Base-by-base conservation (phyloP, 768 basidiomycete species). In the Cubamyces lactineus region DNA sequence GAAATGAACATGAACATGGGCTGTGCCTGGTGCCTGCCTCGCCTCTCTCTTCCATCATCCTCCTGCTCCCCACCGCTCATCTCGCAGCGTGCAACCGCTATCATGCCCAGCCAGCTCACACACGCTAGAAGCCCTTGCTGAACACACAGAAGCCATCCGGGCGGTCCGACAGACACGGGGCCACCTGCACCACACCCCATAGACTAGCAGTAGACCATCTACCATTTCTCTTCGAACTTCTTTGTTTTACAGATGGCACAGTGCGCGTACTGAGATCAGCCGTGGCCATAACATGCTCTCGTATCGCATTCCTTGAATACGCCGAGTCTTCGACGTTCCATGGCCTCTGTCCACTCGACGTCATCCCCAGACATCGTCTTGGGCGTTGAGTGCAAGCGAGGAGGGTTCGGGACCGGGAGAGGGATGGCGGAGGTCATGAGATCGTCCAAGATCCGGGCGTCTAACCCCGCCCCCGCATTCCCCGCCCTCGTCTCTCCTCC, bases 401-500 rank as follows among this genome's bases (percentile, higher is more conserved):
- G 28, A 28, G 28, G 28, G 7, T 28, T 34, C 34, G 34, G 34
- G 34, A 34, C 34, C 34, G 34, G 41, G 53, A 30, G 23, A 40
- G 21, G 53, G 49, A 28, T 28, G 47, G 45, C 30, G 30, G 45
- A 24, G 48, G 57, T 59, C 57, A 59, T 51, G 57, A 51, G 57
- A 59, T 51, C 48, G 4, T 9, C 9, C 57, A 50, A 51, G 57
- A 59, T 59, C 57, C 57, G 57, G 57, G 57, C 57, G 57, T 50
- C 42, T 43, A 50, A 17, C 26, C 40, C 26, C 48, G 41, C 17
- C 57, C 57, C 57, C 57, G 57, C 57, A 58, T 41, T 49, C 57
- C 34, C 48, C 38, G 46, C 46, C 39, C 42, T 30, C 42, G 12
- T 8, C 21, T 13, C 17, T 9, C 21, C 45, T 40, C 45, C 26